Conservation (phyloP, 768 basidiomycete species). For the Termitomyces titanicus region DNA sequence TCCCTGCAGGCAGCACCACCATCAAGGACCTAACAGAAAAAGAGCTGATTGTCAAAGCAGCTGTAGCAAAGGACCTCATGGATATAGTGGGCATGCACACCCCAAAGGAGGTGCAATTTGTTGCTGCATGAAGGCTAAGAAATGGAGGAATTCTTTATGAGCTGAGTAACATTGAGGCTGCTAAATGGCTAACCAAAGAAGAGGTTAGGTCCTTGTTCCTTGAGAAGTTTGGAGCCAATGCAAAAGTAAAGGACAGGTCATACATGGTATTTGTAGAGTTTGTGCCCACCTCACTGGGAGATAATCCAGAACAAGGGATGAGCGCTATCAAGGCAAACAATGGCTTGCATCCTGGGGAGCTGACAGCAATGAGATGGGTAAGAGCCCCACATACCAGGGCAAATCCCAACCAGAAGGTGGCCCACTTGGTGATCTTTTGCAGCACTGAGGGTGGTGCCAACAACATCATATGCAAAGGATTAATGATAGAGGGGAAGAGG, state of each 20-base stretch:
- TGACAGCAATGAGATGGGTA: not conserved
- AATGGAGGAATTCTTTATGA: too few species aligned
- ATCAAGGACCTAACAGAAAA: not conserved
- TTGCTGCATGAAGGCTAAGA: too few species aligned
- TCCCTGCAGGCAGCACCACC: not conserved
- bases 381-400: not conserved
- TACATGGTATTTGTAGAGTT: not conserved
- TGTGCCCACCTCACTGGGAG: not conserved
- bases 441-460: slow-evolving; percentile 7
- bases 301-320: not conserved
- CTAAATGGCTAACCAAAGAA: not conserved
- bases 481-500: not conserved
- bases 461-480: not conserved
- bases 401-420: not conserved
- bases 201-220: not conserved
- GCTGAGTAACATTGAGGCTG: too few species aligned
- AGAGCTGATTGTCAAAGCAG: too few species aligned
- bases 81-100: too few species aligned
- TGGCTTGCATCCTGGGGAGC: not conserved
- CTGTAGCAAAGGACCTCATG: too few species aligned
- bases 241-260: not conserved
- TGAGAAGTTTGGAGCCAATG: not conserved
- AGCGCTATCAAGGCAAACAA: not conserved
- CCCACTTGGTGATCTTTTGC: not conserved
- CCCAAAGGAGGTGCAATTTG: too few species aligned